These are phyloP conservation scores for Cryptococcus amylolentus DNA, from an alignment of 1,284 basidiomycete species.

Conservation along the genomic window DNA sequence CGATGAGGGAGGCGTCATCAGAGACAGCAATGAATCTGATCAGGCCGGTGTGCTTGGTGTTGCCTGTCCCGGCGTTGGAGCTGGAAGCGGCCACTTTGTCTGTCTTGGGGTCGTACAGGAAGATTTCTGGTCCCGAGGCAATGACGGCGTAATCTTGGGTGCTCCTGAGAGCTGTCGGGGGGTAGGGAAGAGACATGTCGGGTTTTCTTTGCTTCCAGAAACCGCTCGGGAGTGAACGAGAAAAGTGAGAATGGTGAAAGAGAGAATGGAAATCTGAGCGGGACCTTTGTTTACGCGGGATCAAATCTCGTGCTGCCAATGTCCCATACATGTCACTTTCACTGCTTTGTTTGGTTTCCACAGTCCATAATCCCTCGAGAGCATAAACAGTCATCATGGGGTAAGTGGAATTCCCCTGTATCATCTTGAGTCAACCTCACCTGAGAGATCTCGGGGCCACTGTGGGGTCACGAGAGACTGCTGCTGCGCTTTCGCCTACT, in stretches of 20 bases:
- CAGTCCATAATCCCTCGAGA: no score
- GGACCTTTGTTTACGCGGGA: background rate
- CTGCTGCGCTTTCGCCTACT: no score
- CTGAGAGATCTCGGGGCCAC: no score
- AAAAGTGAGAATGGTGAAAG: background rate
- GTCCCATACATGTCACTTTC: no score
- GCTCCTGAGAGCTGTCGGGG: slow-evolving; percentile 20
- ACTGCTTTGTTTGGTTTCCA: no score
- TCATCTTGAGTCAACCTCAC: no score
- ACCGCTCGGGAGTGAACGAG: background rate
- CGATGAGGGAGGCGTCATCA: slow-evolving; percentile 55
- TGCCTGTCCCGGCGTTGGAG: slow-evolving; percentile 3
- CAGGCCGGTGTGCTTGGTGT: slow-evolving; percentile 33
- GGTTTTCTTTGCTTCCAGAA: background rate
- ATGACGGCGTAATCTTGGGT: slow-evolving; percentile 54
- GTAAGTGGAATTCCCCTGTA: no score
- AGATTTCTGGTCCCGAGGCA: slow-evolving; percentile 62
- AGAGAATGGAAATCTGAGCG: slow-evolving; percentile 7
- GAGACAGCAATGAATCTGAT: slow-evolving; percentile 63
- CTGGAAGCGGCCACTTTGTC: slow-evolving; percentile 11
- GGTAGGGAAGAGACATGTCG: slow-evolving; percentile 16
- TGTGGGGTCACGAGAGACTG: no score
- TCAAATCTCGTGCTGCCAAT: no score
- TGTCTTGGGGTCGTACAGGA: slow-evolving; percentile 58
- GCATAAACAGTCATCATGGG: no score